Base-by-base conservation (phyloP, 177 flowering plant genomes). In the Vitis hybrid region DNA sequence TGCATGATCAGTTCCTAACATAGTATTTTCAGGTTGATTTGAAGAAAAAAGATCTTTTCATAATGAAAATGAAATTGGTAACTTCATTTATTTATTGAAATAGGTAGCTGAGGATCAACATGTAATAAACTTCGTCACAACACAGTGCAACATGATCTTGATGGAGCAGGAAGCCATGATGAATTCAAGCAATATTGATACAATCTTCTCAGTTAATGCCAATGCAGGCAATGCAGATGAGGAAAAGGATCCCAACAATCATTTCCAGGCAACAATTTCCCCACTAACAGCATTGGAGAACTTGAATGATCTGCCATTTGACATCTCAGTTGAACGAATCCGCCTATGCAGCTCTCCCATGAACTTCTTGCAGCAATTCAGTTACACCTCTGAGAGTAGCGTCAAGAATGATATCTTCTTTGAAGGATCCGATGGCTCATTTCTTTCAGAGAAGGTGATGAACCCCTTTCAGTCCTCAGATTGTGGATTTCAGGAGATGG, bases 81-180 rank as follows among this genome's bases (percentile, higher is more conserved):
- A 34, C 39, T 34, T 34, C 39, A 34, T 34, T 34, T 14, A n/a
- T 8, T 20, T 51, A 26, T n/a, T 29, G 6, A 34, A 34, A 34
- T 34, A 92, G 98, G 85, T 89, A 19, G 39, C 83, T 55, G 97
- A 94, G 77, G 97, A 91, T 78, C 85, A 81, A 53, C 67, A 81
- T n/a, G 75, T 87, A 13, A 67, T 89, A 65, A 88, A 88, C 68
- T 87, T 80, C 61, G 73, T 89, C 15, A 75, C 80, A 76, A 50
- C 82, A 5, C 90, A 86, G 53, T 88, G 81, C 80, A 87, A 71
- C 76, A 45, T 81, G 39, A 22, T 22, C 13, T 64, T 76, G 55
- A 13, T 82, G 77, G 90, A 88, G 62, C 88, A 86, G 29, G 89
- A 85, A 67, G 71, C 76, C 18, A 69, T 79, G 75, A 69, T 68